Evolutionary conservation across 345 rosid species (phyloP).

Genomic region (Excoecaria agallocha): DNA sequence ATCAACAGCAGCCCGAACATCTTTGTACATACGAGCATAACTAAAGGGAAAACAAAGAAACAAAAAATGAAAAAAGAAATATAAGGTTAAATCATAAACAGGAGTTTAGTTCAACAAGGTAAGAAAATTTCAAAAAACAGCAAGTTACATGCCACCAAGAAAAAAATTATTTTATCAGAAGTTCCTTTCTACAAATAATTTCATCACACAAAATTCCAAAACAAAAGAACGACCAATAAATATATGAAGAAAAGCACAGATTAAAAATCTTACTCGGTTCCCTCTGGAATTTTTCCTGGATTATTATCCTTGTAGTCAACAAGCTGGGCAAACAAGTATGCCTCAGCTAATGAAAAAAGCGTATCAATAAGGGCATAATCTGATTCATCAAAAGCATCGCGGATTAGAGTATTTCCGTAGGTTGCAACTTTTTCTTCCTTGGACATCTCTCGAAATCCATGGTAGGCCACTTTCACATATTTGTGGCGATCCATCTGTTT

Average conservation of each 20-base stretch:
- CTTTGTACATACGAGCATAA: conserved; percentile 79
- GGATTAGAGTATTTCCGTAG: conserved; percentile 78
- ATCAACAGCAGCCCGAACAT: conserved; percentile 96
- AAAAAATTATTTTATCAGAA: neutral
- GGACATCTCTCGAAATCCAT: conserved; percentile 86
- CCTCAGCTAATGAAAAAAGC: conserved; percentile 93
- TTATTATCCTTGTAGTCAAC: conserved; percentile 83
- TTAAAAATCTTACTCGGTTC: conserved; percentile 55
- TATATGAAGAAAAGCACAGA: neutral
- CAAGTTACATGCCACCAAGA: neutral
- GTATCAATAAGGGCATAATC: conserved; percentile 97
- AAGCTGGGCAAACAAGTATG: conserved; percentile 93
- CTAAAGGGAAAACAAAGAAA: conserved; percentile 26
- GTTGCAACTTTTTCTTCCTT: conserved; percentile 88
- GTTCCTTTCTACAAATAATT: neutral
- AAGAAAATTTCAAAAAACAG: neutral
- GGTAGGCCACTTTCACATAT: conserved; percentile 96
- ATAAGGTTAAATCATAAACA: neutral
- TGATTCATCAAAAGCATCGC: conserved; percentile 93
- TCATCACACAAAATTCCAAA: neutral
- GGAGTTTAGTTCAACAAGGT: neutral
- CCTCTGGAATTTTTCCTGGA: conserved; percentile 60
- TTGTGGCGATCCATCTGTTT: conserved; percentile 96
- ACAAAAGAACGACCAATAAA: neutral
- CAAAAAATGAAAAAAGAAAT: neutral